Base-by-base conservation (phyloP, 2,329 filamentous ascomycete genomes). In the Cercospora beticola region DNA sequence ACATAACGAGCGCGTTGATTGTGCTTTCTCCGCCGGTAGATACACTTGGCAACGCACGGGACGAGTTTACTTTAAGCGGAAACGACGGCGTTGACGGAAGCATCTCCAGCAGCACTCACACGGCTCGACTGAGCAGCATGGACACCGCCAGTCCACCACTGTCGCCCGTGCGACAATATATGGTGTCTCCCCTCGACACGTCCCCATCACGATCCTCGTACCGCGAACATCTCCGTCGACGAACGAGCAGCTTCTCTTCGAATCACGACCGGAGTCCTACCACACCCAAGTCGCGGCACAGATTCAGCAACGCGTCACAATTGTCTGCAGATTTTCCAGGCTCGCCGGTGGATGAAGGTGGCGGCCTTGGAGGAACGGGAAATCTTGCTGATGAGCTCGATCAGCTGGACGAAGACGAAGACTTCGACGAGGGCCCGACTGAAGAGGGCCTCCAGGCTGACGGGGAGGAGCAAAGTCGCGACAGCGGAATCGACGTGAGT, bases 341-440 rank as follows among this genome's bases (percentile, higher is more conserved):
- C 33, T 76, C 65, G 79, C 76, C 56, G 78, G 78, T 2, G 78
- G 75, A 49, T 80, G 73, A 74, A 36, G 78, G 77, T 9, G 77
- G 74, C 16, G 78, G 77, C 62, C 82, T 80, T 58, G 87, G 87
- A 70, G 89, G 90, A 8, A 82, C 93, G 70, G 92, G 92, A 33
- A 94, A 93, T 74, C 80, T 95, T 60, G 92, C 92, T 1, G 92
- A 94, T 79, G 92, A 95, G 79, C 82, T 95, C 59, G 92, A 94
- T 79, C 92, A 95, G 79, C 82, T 95, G 59, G 62, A 64, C 79
- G 82, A 95, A 60, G 75, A 75, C 58, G 75, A 78, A 7, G 75
- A 75, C 33, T 71, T 75, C 54, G 74, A 74, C 23, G 75, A 76
- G 58, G 75, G 74, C 36, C 68, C 65, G 65, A 74, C 72, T 10